phyloP scores from a whole-genome alignment of 148 eudicot species.

The Chenopodium quinoa region DNA sequence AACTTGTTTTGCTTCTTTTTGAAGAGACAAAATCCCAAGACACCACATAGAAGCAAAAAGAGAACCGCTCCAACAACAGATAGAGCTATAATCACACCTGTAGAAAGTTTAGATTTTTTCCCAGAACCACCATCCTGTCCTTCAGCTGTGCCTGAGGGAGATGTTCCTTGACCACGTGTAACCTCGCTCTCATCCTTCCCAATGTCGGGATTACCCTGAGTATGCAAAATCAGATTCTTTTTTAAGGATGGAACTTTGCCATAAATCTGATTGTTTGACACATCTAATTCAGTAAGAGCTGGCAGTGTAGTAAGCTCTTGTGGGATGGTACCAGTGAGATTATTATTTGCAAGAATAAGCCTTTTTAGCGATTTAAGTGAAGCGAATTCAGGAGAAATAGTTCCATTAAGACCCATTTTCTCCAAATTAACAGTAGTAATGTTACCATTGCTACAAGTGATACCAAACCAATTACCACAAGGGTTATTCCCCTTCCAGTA shows the following conservation, averaged over 20 bases:
- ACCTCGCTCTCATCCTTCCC: slow-evolving; percentile 59
- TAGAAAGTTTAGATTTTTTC: slow-evolving; percentile 48
- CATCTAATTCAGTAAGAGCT: slow-evolving; percentile 56
- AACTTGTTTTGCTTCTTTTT: slow-evolving; percentile 65
- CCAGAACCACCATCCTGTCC: slow-evolving; percentile 26
- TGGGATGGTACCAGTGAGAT: slow-evolving; percentile 79
- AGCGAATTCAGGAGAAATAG: slow-evolving; percentile 70
- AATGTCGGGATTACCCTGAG: slow-evolving; percentile 59
- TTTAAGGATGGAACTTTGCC: slow-evolving; percentile 75
- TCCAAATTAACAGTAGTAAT: slow-evolving; percentile 71
- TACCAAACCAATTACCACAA: slow-evolving; percentile 78
- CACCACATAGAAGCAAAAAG: slow-evolving; percentile 44
- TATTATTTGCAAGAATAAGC: slow-evolving; percentile 69
- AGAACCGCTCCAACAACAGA: slow-evolving; percentile 54
- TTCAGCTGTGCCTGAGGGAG: slow-evolving; percentile 26
- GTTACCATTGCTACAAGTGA: slow-evolving; percentile 70
- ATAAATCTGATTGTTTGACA: slow-evolving; percentile 61
- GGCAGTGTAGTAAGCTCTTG: slow-evolving; percentile 67
- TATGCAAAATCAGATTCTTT: slow-evolving; percentile 45
- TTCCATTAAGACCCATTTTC: slow-evolving; percentile 72
- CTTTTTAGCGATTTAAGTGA: slow-evolving; percentile 71
- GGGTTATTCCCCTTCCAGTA: slow-evolving; percentile 90
- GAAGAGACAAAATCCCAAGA: slow-evolving; percentile 56
- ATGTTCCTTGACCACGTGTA: slow-evolving; percentile 18
- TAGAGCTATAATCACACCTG: slow-evolving; percentile 45